These are phyloP conservation scores for Suillus spraguei DNA, from an alignment of 768 basidiomycete species.

Conservation along the genomic window DNA sequence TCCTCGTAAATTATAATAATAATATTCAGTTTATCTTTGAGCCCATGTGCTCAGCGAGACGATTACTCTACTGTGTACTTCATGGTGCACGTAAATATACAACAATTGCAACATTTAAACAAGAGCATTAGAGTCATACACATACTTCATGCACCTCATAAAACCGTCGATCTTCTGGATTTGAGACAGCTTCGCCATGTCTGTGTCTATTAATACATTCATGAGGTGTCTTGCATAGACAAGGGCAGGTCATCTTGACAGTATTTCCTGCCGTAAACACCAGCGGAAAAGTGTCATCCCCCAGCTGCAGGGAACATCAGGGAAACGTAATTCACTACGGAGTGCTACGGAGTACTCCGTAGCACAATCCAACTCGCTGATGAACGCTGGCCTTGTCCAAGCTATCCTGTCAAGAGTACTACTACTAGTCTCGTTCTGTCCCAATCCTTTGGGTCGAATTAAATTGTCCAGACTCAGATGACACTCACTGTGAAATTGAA, in stretches of 20 bases:
- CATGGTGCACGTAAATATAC: neutral
- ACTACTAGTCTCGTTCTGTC: neutral
- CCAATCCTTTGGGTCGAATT: neutral
- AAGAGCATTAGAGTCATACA: neutral
- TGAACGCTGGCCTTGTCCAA: neutral
- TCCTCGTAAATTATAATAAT: constrained; percentile 4
- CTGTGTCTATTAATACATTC: neutral
- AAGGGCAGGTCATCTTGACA: neutral
- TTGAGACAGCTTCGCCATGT: neutral
- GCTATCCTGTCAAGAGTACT: neutral
- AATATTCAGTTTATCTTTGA: neutral
- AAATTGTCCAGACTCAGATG: neutral
- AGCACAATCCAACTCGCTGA: no score
- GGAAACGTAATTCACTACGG: no score
- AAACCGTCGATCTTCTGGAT: neutral
- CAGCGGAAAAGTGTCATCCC: neutral
- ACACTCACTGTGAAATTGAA: constrained; percentile 1
- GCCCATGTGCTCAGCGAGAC: neutral
- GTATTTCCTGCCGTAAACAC: neutral
- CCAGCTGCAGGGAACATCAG: neutral
- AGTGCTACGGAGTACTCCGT: no score
- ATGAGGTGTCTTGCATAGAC: neutral
- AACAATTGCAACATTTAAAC: neutral
- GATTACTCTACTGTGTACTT: no score
- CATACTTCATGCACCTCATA: neutral